Percentiles rank a stretch among this genome's conserved stretches.
These are phyloP conservation scores for Talaromyces pinophilus DNA, from an alignment of 2,329 filamentous ascomycete genomes.

Conservation along the genomic window DNA sequence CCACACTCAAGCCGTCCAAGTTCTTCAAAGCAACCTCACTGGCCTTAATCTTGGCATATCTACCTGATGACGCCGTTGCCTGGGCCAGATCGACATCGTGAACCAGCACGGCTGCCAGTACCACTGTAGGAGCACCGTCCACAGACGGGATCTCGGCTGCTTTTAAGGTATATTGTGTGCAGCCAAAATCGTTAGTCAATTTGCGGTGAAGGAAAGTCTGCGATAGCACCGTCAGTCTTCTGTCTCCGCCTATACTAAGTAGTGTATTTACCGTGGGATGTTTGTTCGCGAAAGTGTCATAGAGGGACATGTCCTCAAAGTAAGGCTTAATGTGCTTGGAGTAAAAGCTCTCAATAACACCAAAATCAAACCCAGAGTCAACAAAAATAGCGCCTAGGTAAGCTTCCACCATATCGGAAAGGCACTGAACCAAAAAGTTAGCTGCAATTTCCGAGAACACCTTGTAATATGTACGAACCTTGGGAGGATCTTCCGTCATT, in stretches of 20 bases:
- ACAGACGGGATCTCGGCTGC: constrained; percentile 47
- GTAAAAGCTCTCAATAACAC: constrained; percentile 75
- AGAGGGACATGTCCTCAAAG: constrained; percentile 83
- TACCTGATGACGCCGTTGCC: constrained; percentile 61
- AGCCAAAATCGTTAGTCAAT: constrained; percentile 66
- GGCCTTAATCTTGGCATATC: constrained; percentile 69
- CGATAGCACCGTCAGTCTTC: constrained; percentile 12
- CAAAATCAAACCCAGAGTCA: constrained; percentile 78
- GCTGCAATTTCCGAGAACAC: not conserved
- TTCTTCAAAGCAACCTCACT: constrained; percentile 43
- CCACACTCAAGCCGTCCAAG: constrained; percentile 53
- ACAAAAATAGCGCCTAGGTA: constrained; percentile 90
- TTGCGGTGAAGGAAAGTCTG: constrained; percentile 67
- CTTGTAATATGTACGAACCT: constrained; percentile 32
- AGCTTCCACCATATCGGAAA: constrained; percentile 86
- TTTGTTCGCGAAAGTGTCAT: constrained; percentile 82
- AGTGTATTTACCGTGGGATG: constrained; percentile 66
- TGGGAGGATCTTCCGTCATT: constrained; percentile 44
- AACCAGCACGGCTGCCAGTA: constrained; percentile 73
- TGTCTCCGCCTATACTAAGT: not conserved
- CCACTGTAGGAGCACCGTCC: constrained; percentile 50
- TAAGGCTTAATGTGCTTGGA: constrained; percentile 69
- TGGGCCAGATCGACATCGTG: constrained; percentile 69
- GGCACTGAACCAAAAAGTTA: constrained; percentile 49
- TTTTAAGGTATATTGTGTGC: constrained; percentile 57